Percentiles rank a stretch among this genome's conserved stretches.
These are phyloP conservation scores for Chloropicon primus DNA, from an alignment of 139 green algal genomes.

Conservation along the genomic window DNA sequence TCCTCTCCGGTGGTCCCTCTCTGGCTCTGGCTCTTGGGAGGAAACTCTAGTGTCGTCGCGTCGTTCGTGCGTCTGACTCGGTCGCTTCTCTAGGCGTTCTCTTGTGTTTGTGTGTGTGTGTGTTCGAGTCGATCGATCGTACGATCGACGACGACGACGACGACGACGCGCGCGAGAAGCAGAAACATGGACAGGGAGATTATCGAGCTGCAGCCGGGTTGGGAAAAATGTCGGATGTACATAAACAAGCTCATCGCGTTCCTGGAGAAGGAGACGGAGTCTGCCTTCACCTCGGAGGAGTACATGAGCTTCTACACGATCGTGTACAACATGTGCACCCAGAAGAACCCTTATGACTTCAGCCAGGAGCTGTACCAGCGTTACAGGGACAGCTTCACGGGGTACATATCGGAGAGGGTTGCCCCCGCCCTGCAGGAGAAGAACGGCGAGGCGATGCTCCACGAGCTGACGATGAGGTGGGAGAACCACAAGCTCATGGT, in stretches of 20 bases:
- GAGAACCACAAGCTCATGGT: conserved; percentile 98
- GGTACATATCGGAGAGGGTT: conserved; percentile 84
- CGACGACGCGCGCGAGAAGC: background rate
- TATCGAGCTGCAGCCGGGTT: conserved; percentile 82
- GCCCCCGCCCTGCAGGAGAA: conserved; percentile 63
- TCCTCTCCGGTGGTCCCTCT: no score
- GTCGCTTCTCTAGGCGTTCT: no score
- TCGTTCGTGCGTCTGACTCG: no score
- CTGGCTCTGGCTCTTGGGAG: no score
- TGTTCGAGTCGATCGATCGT: no score
- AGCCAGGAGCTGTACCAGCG: conserved; percentile 87
- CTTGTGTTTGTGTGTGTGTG: no score
- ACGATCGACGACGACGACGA: no score
- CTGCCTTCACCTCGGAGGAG: conserved; percentile 80
- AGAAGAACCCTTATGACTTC: conserved; percentile 97
- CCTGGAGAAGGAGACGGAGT: conserved; percentile 63
- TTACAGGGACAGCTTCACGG: conserved; percentile 79
- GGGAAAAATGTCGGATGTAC: conserved; percentile 36
- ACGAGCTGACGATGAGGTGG: conserved; percentile 80
- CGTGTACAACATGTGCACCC: conserved; percentile 99
- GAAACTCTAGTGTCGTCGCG: no score
- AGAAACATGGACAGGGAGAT: conserved; percentile 22
- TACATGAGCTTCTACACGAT: conserved; percentile 97
- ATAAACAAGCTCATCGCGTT: conserved; percentile 90
- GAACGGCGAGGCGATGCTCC: conserved; percentile 78